phyloP scores from a whole-genome alignment of 805 yeast genomes.

The Alloascoidea africana region DNA sequence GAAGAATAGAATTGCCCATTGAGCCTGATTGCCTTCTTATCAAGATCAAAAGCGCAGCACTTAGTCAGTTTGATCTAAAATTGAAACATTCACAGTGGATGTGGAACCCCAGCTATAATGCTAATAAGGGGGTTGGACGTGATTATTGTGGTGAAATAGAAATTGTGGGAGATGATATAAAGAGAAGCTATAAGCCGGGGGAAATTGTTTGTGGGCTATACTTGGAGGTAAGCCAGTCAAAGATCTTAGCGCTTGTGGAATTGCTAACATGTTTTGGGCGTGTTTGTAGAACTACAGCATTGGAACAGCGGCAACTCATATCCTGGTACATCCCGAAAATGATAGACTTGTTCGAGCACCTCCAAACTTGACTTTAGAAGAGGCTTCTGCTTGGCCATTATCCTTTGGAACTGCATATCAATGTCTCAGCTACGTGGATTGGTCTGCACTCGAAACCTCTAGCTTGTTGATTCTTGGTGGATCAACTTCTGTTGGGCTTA shows the following conservation, averaged over 20 bases:
- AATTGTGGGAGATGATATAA: conserved; percentile 33
- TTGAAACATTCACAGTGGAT: conserved; percentile 31
- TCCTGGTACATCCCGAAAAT: conserved; percentile 33
- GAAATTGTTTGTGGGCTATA: conserved; percentile 51
- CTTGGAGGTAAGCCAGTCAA: too few relatives aligned
- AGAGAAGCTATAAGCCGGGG: conserved; percentile 29
- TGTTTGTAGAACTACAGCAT: conserved; percentile 28
- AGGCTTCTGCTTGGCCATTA: conserved; percentile 55
- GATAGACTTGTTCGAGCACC: conserved; percentile 38
- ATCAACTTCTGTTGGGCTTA: conserved; percentile 52
- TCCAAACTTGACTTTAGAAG: conserved; percentile 25
- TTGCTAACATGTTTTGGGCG: too few relatives aligned
- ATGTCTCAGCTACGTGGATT: conserved; percentile 19
- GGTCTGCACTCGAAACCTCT: conserved; percentile 24
- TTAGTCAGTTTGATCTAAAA: conserved; percentile 53
- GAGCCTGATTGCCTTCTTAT: conserved; percentile 34
- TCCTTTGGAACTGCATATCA: conserved; percentile 48
- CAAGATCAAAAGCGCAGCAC: conserved; percentile 39
- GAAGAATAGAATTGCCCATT: too few relatives aligned
- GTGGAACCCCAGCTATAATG: conserved; percentile 22
- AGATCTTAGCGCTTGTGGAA: too few relatives aligned
- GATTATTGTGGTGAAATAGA: conserved; percentile 51
- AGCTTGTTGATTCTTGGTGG: conserved; percentile 59
- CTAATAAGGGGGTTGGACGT: conserved; percentile 53
- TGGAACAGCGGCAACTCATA: conserved; percentile 45